phyloP scores from a whole-genome alignment of 495 filamentous ascomycete species.

The Xylaria scruposa region DNA sequence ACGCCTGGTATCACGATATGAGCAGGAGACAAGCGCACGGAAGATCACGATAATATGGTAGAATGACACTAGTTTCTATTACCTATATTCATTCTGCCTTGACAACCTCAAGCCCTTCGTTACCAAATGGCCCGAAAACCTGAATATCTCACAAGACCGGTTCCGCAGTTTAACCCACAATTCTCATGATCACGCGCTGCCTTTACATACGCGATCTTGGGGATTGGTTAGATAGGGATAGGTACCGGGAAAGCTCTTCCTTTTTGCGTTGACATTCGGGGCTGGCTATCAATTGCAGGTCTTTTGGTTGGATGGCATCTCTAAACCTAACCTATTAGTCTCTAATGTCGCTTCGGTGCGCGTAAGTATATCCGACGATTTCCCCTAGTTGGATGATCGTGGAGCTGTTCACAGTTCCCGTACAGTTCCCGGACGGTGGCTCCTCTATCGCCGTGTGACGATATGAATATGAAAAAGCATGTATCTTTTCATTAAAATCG shows the following conservation, averaged over 20 bases:
- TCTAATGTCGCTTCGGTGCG: not conserved
- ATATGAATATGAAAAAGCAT: not conserved
- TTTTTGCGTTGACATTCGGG: not conserved
- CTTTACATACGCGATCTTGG: not conserved
- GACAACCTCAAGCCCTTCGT: not conserved
- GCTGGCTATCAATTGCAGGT: not conserved
- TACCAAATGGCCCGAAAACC: not conserved
- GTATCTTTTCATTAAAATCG: not conserved
- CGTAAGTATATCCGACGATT: conserved; percentile 13
- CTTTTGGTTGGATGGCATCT: conserved; percentile 11
- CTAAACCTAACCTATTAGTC: conserved; percentile 8
- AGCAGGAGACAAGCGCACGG: not conserved
- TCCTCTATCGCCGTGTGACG: not conserved
- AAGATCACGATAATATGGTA: not conserved
- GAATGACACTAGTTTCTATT: conserved; percentile 3
- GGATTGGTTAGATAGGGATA: conserved; percentile 14
- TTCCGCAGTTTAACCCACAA: conserved; percentile 16
- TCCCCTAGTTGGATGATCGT: conserved; percentile 3
- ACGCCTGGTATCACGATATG: not conserved
- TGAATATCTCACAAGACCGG: not conserved
- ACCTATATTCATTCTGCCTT: not conserved
- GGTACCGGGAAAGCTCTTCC: conserved; percentile 17
- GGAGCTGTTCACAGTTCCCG: conserved; percentile 22
- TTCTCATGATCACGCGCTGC: conserved; percentile 11
- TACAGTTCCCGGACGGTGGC: conserved; percentile 19